A percentile compares a stretch with the other conserved stretches of the same genome.
Conservation (phyloP, 202 grass and related monocot species). For the Carex arenaria region DNA sequence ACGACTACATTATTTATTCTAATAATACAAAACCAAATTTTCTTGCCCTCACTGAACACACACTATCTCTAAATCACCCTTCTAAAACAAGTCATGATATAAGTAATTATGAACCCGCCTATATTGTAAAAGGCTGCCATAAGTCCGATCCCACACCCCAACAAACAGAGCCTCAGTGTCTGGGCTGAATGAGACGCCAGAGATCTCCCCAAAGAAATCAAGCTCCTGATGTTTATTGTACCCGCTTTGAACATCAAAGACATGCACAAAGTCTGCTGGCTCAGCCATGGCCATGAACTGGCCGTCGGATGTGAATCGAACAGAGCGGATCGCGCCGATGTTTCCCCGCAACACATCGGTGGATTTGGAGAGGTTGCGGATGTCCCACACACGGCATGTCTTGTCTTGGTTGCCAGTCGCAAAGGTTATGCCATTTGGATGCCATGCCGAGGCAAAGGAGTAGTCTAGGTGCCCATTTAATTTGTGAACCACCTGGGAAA, state of each 20-base stretch:
- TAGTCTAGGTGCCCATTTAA: slow-evolving; percentile 67
- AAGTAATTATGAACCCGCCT: slow-evolving; percentile 36
- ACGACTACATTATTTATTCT: background rate
- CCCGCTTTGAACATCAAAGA: slow-evolving; percentile 57
- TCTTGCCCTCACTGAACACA: background rate
- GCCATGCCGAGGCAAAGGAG: slow-evolving; percentile 90
- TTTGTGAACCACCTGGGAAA: slow-evolving; percentile 51
- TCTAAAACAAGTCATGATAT: slow-evolving; percentile 62
- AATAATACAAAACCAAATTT: slow-evolving; percentile 6
- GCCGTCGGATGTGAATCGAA: slow-evolving; percentile 76
- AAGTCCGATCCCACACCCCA: slow-evolving; percentile 71
- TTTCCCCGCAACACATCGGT: slow-evolving; percentile 69
- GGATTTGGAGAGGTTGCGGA: slow-evolving; percentile 62
- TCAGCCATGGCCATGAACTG: slow-evolving; percentile 89
- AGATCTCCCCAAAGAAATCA: slow-evolving; percentile 94
- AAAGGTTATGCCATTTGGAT: slow-evolving; percentile 63
- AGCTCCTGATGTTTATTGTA: slow-evolving; percentile 74
- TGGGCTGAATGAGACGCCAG: slow-evolving; percentile 74
- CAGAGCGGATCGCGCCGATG: slow-evolving; percentile 74
- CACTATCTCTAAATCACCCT: background rate
- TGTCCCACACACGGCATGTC: slow-evolving; percentile 83
- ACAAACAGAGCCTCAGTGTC: slow-evolving; percentile 71
- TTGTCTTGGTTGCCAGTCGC: slow-evolving; percentile 97
- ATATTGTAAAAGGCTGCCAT: slow-evolving; percentile 74
- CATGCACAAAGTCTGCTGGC: slow-evolving; percentile 74